phyloP scores from a whole-genome alignment of 805 yeast genomes.

The Metschnikowia rubicola region DNA sequence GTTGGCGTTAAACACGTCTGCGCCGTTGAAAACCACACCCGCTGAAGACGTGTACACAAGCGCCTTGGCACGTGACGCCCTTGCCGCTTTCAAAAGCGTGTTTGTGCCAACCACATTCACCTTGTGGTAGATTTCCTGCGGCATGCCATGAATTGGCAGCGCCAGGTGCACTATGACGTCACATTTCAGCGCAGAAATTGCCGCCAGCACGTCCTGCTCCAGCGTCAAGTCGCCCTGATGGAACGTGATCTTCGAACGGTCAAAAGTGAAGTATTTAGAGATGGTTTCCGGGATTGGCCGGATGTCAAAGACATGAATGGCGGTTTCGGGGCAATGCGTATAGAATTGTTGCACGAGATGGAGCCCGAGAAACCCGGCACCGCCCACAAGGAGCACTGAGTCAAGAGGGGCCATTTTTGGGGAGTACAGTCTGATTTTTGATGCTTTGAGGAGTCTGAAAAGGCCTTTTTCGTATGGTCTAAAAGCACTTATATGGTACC shows the following conservation, averaged over 20 bases:
- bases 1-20: slow-evolving; percentile 85
- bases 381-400: slow-evolving; percentile 86
- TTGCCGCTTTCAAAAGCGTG: slow-evolving; percentile 64
- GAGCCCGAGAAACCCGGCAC: slow-evolving; percentile 90
- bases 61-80: slow-evolving; percentile 51
- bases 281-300: slow-evolving; percentile 77
- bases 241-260: slow-evolving; percentile 51
- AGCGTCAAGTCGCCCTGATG: slow-evolving; percentile 85
- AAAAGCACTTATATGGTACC: too few species aligned
- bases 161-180: slow-evolving; percentile 90
- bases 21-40: slow-evolving; percentile 94
- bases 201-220: slow-evolving; percentile 59
- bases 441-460: too few species aligned
- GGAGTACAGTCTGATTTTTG: not conserved
- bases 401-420: slow-evolving; percentile 22
- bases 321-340: slow-evolving; percentile 59
- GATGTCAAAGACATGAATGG: slow-evolving; percentile 84
- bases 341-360: slow-evolving; percentile 86
- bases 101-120: slow-evolving; percentile 90
- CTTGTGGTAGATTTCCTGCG: slow-evolving; percentile 76
- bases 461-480: too few species aligned
- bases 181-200: slow-evolving; percentile 57
- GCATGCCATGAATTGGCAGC: slow-evolving; percentile 86
- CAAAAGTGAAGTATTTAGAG: slow-evolving; percentile 73
- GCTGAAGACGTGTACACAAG: slow-evolving; percentile 95